Conservation (phyloP, 2,329 filamentous ascomycete species). For the Penicillium expansum region DNA sequence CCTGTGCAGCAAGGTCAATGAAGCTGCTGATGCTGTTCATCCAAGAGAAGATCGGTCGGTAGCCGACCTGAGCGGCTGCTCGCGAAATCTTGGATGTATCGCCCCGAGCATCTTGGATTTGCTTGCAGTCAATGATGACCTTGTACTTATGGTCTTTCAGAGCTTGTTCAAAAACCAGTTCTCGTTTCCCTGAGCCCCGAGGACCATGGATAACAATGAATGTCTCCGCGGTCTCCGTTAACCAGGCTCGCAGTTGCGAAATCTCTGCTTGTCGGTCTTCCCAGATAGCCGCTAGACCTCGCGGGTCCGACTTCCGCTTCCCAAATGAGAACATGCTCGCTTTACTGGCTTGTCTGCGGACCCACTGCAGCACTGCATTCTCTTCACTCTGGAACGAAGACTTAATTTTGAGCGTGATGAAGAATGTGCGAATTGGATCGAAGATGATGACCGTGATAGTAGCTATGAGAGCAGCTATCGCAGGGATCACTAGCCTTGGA, state of each 20-base stretch:
- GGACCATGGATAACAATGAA: constrained; percentile 94
- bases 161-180: constrained; percentile 81
- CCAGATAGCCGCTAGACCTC: constrained; percentile 77
- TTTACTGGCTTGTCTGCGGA: constrained; percentile 61
- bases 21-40: constrained; percentile 92
- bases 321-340: constrained; percentile 47
- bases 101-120: constrained; percentile 83
- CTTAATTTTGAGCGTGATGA: constrained; percentile 84
- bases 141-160: constrained; percentile 73
- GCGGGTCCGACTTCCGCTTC: constrained; percentile 56
- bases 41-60: constrained; percentile 92
- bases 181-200: constrained; percentile 83
- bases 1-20: constrained; percentile 86
- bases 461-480: constrained; percentile 75
- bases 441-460: constrained; percentile 84
- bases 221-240: constrained; percentile 83
- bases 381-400: constrained; percentile 71
- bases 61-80: constrained; percentile 80
- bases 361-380: constrained; percentile 73
- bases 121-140: constrained; percentile 86
- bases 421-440: constrained; percentile 90
- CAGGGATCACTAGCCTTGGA: constrained; percentile 81
- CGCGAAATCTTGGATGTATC: constrained; percentile 81
- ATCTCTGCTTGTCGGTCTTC: constrained; percentile 81
- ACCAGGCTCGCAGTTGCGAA: constrained; percentile 76